Percentiles rank a stretch among this genome's conserved stretches.
Evolutionary conservation across 2,329 filamentous ascomycete genomes (phyloP).

Genomic region (Anthostomella pinea): DNA sequence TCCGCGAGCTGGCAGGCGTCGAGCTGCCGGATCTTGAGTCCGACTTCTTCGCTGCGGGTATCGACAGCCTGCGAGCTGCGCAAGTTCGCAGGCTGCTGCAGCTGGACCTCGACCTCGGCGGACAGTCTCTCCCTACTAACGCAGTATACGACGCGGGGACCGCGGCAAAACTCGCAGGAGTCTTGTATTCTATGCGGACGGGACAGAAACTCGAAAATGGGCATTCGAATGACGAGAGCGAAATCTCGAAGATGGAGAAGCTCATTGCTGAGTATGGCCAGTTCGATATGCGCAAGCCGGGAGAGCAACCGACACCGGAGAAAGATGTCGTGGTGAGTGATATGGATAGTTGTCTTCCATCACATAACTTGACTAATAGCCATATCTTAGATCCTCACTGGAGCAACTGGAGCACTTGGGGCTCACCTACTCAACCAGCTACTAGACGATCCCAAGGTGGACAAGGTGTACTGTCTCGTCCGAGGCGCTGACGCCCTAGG

Average conservation of each 20-base stretch:
- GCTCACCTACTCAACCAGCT: conserved; percentile 38
- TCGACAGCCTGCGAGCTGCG: conserved; percentile 46
- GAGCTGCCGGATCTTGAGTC: conserved; percentile 27
- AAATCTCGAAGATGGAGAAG: conserved; percentile 25
- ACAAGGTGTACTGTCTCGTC: conserved; percentile 36
- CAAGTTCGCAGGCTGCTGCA: conserved; percentile 42
- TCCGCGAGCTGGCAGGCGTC: conserved; percentile 31
- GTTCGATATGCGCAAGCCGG: conserved; percentile 31
- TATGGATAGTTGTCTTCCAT: background rate
- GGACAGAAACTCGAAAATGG: conserved; percentile 16
- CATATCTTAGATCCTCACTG: conserved; percentile 34
- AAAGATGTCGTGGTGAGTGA: conserved; percentile 23
- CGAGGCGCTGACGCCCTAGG: conserved; percentile 22
- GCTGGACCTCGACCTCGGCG: conserved; percentile 35
- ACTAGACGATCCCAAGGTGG: conserved; percentile 34
- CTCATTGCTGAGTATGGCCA: conserved; percentile 45
- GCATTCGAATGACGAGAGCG: conserved; percentile 30
- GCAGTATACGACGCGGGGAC: conserved; percentile 42
- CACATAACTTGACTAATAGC: conserved; percentile 3
- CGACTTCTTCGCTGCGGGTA: conserved; percentile 43
- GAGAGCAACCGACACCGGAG: conserved; percentile 9
- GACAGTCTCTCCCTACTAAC: conserved; percentile 33
- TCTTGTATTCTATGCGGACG: conserved; percentile 31
- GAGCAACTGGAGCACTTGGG: conserved; percentile 43
- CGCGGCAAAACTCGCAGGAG: conserved; percentile 33